Evolutionary conservation across 208 protist genomes (phyloP), one percentile per base, ranked within the genome.

Genomic region (Trypanosoma caninum): DNA sequence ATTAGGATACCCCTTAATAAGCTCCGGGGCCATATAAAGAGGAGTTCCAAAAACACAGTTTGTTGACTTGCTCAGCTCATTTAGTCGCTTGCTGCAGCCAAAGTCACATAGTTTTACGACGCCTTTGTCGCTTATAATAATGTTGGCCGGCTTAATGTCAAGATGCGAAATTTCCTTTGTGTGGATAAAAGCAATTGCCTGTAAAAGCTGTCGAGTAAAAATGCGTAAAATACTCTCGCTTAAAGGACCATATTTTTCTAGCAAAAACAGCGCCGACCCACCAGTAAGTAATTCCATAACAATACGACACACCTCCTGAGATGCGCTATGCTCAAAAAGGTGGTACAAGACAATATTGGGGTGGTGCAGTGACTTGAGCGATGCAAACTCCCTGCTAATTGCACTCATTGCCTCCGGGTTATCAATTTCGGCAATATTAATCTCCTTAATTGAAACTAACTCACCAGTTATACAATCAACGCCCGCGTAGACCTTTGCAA

Each of bases 131-230:
- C 79, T 89, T 7, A 97, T 80, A 11, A 97, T 76, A 56, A 97
- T 90, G 59, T 97, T 97, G 4, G 89, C 91, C 2, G 86, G 84
- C 56, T 97, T 97, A 71, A 97, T 93, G 66, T 97, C 91, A 38
- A 87, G 77, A 64, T 97, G 91, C 33, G 91, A 89, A 48, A 97
- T 91, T 42, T 88, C 87, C 52, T 94, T 76, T 33, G 70, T 78
- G 67, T 97, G 91, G 47, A 97, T 89, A 63, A 87, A 97, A n/a
- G 55, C 59, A 37, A 97, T 89, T 27, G 86, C 91, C 27, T 81
- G 62, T 13, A 95, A 60, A 27, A 94, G 40, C 54, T 89, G 62
- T 25, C 80, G 74, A 13, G 85, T 59, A 59, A 94, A 67, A 54
- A 78, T 90, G 34, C 87, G 80, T 34, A 92, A 60, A 25, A 97